phyloP scores from a whole-genome alignment of 2,329 filamentous ascomycete species.

The Ophiostoma quercus region DNA sequence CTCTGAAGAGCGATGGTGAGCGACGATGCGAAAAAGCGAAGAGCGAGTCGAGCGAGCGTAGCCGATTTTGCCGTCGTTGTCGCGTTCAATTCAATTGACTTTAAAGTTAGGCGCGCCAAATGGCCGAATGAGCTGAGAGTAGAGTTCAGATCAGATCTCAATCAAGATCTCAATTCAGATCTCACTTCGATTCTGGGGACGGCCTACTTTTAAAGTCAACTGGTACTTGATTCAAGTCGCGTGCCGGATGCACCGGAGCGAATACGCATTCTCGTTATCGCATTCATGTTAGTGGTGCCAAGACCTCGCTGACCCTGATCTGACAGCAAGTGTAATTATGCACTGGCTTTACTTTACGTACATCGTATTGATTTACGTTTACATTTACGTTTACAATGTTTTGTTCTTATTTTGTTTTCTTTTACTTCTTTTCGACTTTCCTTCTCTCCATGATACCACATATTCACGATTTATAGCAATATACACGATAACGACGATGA shows the following conservation, averaged over 20 bases:
- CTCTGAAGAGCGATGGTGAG: background rate
- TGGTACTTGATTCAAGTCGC: background rate
- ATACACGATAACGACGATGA: background rate
- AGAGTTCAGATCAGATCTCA: no score
- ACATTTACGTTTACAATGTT: background rate
- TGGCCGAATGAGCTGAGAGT: no score
- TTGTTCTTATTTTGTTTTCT: background rate
- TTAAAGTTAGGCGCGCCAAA: background rate
- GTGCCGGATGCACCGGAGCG: conserved; percentile 3
- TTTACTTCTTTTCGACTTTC: background rate
- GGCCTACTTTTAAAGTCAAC: background rate
- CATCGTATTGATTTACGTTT: background rate
- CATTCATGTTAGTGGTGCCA: background rate
- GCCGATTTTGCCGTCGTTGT: no score
- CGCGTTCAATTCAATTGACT: background rate
- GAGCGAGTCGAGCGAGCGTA: background rate
- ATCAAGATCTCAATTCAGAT: background rate
- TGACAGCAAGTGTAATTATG: background rate
- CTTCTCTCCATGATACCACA: background rate
- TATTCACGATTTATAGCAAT: background rate
- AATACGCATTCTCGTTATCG: background rate
- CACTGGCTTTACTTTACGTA: background rate
- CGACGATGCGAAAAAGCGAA: background rate
- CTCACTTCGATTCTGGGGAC: background rate
- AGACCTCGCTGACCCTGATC: background rate